These are phyloP conservation scores for Turnera subulata DNA, from an alignment of 345 rosid genomes.

Conservation along the genomic window DNA sequence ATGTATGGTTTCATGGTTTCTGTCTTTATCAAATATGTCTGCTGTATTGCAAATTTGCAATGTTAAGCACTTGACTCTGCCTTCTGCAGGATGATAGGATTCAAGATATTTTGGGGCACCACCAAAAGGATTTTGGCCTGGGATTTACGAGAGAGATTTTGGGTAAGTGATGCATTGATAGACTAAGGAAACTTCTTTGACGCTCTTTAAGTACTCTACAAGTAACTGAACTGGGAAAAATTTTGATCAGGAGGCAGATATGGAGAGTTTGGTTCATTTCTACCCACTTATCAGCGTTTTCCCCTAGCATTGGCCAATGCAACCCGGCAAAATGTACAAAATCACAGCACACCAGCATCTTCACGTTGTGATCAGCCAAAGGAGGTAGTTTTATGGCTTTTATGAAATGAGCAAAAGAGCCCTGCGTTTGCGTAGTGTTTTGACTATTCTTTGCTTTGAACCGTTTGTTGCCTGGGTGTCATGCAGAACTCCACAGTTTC, in stretches of 20 bases:
- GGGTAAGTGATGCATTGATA: constrained; percentile 49
- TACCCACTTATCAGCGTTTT: constrained; percentile 65
- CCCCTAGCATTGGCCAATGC: constrained; percentile 20
- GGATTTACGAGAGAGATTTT: constrained; percentile 80
- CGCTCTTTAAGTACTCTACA: constrained; percentile 7
- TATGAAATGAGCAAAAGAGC: not conserved
- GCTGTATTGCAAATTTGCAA: not conserved
- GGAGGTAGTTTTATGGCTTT: constrained; percentile 42
- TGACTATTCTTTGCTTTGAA: too few species aligned
- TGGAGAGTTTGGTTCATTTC: constrained; percentile 94
- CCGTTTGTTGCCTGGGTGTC: not conserved
- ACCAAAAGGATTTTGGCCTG: constrained; percentile 87
- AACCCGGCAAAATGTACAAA: constrained; percentile 16
- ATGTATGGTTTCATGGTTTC: not conserved
- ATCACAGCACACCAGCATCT: constrained; percentile 1
- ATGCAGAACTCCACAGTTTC: not conserved
- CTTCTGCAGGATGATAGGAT: constrained; percentile 58
- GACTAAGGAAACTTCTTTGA: constrained; percentile 2
- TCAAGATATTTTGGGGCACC: constrained; percentile 74
- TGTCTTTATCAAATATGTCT: too few species aligned
- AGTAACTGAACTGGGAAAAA: not conserved
- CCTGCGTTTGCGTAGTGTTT: not conserved
- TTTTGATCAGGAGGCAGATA: constrained; percentile 69
- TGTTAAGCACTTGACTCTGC: not conserved
- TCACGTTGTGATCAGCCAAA: constrained; percentile 9